These are phyloP conservation scores for Saccharomycopsis selenospora DNA, from an alignment of 805 yeast species.

Conservation along the genomic window DNA sequence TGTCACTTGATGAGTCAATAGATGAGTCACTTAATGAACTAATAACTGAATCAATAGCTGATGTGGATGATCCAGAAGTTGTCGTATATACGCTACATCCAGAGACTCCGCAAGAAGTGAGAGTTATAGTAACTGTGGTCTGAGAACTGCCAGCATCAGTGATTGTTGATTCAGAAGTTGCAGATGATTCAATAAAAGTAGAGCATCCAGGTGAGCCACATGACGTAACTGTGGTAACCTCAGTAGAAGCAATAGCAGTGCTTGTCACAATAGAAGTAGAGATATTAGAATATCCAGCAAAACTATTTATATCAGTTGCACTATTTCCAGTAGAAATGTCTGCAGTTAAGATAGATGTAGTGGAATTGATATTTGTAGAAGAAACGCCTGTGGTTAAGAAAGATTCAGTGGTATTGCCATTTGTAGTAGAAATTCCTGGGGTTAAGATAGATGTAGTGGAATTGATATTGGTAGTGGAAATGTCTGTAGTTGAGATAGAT, in stretches of 20 bases:
- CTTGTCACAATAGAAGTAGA: not conserved
- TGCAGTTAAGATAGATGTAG: not conserved
- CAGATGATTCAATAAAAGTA: slow-evolving; percentile 3
- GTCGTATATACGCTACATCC: not conserved
- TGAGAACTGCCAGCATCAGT: slow-evolving; percentile 11
- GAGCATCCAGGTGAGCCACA: slow-evolving; percentile 3
- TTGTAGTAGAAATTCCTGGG: too few relatives aligned
- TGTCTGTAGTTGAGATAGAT: not conserved
- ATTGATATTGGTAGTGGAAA: not conserved
- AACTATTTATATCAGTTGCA: too few relatives aligned
- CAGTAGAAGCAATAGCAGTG: not conserved
- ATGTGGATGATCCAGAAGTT: not conserved
- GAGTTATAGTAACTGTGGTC: not conserved
- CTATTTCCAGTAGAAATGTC: too few relatives aligned
- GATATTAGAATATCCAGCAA: too few relatives aligned
- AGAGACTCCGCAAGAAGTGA: not conserved
- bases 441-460: too few relatives aligned
- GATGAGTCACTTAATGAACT: too few relatives aligned
- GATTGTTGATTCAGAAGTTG: too few relatives aligned
- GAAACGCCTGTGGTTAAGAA: not conserved
- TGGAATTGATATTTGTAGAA: not conserved
- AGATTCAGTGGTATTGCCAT: not conserved
- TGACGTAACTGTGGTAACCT: not conserved
- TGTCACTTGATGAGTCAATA: too few relatives aligned
- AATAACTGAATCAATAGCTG: too few relatives aligned